Evolutionary conservation across 495 filamentous ascomycete genomes (phyloP).

Genomic region (Xanthoparmelia taractica): DNA sequence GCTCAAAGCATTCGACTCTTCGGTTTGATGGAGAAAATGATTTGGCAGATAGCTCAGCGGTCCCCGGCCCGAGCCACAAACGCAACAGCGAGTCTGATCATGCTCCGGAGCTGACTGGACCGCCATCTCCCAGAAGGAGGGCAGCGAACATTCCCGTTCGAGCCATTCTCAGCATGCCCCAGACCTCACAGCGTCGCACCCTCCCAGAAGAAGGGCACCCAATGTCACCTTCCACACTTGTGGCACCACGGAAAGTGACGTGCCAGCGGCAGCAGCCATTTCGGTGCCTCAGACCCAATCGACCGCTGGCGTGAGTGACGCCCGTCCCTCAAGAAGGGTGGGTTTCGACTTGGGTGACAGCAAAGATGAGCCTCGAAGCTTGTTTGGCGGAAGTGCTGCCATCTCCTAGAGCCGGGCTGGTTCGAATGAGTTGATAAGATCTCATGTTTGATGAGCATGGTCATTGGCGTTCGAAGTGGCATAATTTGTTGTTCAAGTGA

Average conservation of each 20-base stretch:
- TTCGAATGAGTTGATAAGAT: background rate
- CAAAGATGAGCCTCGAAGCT: background rate
- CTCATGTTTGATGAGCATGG: background rate
- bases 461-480: background rate
- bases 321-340: background rate
- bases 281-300: background rate
- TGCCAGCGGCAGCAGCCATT: background rate
- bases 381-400: conserved; percentile 6
- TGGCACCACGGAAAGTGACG: background rate
- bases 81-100: background rate
- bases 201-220: background rate
- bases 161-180: background rate
- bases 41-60: background rate
- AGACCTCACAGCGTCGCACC: background rate
- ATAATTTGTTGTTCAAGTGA: background rate
- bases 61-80: background rate
- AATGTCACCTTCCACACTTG: background rate
- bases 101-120: background rate
- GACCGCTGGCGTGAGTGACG: background rate
- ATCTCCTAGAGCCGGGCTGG: background rate
- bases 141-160: background rate
- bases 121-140: background rate
- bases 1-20: background rate
- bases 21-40: background rate
- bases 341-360: background rate